Evolutionary conservation across 2,329 filamentous ascomycete species (phyloP).

Genomic region (Ramularia collo-cygni): DNA sequence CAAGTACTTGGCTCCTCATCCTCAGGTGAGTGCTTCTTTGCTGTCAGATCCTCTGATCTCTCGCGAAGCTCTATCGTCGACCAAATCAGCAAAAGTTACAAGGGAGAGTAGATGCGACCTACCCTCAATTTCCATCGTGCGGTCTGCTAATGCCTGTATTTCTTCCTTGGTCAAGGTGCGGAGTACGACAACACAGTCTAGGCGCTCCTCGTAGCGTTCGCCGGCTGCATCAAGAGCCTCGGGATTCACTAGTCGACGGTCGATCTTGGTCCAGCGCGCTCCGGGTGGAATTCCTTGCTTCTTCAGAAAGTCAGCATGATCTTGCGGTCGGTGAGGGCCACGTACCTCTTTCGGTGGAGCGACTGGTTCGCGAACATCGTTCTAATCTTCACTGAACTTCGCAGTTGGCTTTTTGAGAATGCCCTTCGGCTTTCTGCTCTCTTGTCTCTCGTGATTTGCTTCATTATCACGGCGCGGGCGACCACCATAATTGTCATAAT

Average conservation of each 20-base stretch:
- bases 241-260: constrained; percentile 77
- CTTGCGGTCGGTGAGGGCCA: no score
- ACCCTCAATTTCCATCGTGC: constrained; percentile 70
- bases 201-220: constrained; percentile 82
- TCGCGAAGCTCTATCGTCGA: no score
- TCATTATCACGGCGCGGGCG: no score
- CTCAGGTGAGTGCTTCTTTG: no score
- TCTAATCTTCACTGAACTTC: constrained; percentile 78
- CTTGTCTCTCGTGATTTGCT: no score
- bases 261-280: constrained; percentile 88
- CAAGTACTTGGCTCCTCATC: no score
- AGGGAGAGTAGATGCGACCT: no score
- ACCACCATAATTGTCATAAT: no score
- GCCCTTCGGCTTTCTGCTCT: constrained; percentile 66
- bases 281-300: constrained; percentile 45
- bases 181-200: constrained; percentile 87
- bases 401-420: constrained; percentile 78
- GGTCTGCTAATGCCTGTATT: constrained; percentile 75
- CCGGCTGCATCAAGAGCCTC: constrained; percentile 75
- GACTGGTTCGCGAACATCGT: constrained; percentile 78
- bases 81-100: no score
- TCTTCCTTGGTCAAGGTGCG: constrained; percentile 80
- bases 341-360: constrained; percentile 71
- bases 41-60: no score
- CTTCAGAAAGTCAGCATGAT: no score